Percentiles rank a stretch among this genome's conserved stretches.
Evolutionary conservation across 2,329 filamentous ascomycete genomes (phyloP).

Genomic region (Botrytis medusae): DNA sequence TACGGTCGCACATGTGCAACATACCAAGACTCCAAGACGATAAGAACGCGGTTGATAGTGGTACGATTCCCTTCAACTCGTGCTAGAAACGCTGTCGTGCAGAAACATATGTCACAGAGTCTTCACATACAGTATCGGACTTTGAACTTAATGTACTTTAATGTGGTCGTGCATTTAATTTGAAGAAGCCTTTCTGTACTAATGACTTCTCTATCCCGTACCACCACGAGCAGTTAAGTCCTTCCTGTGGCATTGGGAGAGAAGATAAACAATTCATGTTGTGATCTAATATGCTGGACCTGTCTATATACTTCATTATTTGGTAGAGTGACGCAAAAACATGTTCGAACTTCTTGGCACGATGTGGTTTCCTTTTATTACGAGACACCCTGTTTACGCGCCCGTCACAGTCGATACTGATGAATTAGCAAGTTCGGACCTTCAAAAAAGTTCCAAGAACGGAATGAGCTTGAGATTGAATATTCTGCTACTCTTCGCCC

Average conservation of each 20-base stretch:
- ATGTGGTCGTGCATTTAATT: neutral
- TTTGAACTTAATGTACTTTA: neutral
- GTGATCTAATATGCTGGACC: neutral
- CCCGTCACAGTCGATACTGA: neutral
- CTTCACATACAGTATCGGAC: neutral
- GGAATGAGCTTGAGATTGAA: neutral
- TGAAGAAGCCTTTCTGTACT: neutral
- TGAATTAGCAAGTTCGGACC: neutral
- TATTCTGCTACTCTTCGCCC: neutral
- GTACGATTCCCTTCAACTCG: neutral
- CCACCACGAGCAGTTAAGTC: neutral
- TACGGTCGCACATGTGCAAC: neutral
- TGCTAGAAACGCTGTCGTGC: neutral
- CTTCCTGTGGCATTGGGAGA: neutral
- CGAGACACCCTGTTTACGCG: neutral
- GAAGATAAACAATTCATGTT: neutral
- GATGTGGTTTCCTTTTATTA: slow-evolving; percentile 1
- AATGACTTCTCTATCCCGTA: neutral
- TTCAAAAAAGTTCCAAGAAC: neutral
- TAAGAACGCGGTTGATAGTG: neutral
- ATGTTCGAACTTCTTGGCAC: neutral
- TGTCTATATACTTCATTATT: neutral
- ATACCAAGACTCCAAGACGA: neutral
- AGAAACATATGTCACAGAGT: neutral
- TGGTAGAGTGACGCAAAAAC: neutral